Evolutionary conservation across 306 rosid genomes (phyloP), one percentile per base, ranked within the genome.

Genomic region (Quercus mongolica): DNA sequence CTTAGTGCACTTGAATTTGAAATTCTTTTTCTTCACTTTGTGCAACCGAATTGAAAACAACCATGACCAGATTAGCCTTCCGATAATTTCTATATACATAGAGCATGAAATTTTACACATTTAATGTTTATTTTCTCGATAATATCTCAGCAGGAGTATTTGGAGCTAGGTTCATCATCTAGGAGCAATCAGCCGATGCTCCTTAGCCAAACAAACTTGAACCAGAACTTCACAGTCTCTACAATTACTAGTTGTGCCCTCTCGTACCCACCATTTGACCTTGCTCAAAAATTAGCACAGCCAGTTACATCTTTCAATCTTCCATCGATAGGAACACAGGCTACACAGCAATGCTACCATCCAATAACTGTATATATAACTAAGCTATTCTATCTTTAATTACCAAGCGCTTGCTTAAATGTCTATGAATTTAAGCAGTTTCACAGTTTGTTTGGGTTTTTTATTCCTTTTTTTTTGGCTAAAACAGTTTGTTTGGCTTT

Each of bases 111-210:
- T 59, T 10, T 7, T 23, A 21, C 15, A 59, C 13, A 20, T 62
- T 26, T 5, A 6, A 64, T 64, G 70, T 30, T 64, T 28, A 30
- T 64, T 64, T 28, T 3, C 13, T 15, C 28, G 3, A 28, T 62
- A 11, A 25, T 26, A 7, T 14, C 10, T 30, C 51, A 70, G 51
- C 75, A 79, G 54, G 63, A 71, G 13, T 1, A 35, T 41, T 15
- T 69, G 64, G 76, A 69, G 56, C 58, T 69, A 11, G 76, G 31
- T 56, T 69, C 75, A 25, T 79, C 73, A 72, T 28, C 67, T 18
- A 56, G 55, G 13, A 72, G 78, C 57, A 58, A 56, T 20, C 51
- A 28, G 25, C 20, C 25, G n/a, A 31, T 55, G 18, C 20, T 26
- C 6, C 54, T 49, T 49, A 19, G 35, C 52, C 52, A 9, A 33